These are phyloP conservation scores for Alternaria gaisen DNA, from an alignment of 2,329 filamentous ascomycete genomes.

Conservation along the genomic window DNA sequence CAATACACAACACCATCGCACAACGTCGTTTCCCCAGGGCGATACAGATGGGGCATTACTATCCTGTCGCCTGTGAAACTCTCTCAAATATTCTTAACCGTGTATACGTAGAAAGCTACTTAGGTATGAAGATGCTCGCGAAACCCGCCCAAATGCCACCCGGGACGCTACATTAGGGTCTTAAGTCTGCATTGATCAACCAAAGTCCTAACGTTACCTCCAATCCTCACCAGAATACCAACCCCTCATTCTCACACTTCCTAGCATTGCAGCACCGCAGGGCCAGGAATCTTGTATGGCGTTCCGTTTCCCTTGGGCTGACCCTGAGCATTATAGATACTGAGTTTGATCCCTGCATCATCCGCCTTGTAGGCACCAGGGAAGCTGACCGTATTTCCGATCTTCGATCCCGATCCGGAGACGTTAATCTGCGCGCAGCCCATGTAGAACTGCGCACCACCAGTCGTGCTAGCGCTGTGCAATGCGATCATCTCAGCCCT, in stretches of 20 bases:
- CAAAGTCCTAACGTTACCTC: neutral
- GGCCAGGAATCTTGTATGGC: slow-evolving; percentile 62
- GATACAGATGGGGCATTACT: neutral
- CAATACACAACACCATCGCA: neutral
- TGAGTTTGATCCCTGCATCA: slow-evolving; percentile 45
- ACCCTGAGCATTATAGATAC: slow-evolving; percentile 40
- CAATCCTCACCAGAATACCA: neutral
- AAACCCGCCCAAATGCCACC: neutral
- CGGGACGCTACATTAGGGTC: too few species aligned
- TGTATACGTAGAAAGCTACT: neutral
- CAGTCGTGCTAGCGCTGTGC: slow-evolving; percentile 46
- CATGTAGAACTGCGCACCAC: slow-evolving; percentile 56
- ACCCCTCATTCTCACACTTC: neutral
- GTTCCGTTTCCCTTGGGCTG: slow-evolving; percentile 28
- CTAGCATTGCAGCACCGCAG: slow-evolving; percentile 61
- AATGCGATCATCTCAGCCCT: slow-evolving; percentile 58
- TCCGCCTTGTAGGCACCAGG: slow-evolving; percentile 47
- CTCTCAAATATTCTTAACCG: neutral
- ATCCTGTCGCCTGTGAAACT: neutral
- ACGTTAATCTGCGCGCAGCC: slow-evolving; percentile 49
- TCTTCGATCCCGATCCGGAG: slow-evolving; percentile 34
- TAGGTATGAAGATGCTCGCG: neutral
- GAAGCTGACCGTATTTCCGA: slow-evolving; percentile 40
- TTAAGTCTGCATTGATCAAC: too few species aligned
- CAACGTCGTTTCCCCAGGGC: neutral